A percentile compares a stretch with the other conserved stretches of the same genome.
Conservation (phyloP, 306 rosid genomes). For the Rosa chinensis region DNA sequence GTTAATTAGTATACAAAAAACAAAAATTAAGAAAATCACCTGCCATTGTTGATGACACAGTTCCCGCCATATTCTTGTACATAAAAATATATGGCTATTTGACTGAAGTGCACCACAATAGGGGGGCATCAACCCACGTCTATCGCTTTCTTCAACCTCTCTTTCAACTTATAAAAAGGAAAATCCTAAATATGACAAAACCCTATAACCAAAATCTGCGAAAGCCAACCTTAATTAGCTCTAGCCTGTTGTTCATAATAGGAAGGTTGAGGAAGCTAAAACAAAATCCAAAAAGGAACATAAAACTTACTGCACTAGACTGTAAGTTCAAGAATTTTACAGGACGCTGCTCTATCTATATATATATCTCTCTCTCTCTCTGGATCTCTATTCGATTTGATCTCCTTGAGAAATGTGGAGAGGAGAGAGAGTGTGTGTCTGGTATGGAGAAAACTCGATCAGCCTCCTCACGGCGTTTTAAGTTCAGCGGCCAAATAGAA, state of each 20-base stretch:
- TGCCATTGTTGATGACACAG: slow-evolving; percentile 42
- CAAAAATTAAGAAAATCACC: slow-evolving; percentile 22
- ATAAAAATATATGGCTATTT: slow-evolving; percentile 51
- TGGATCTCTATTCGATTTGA: not conserved
- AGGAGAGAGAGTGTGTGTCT: not conserved
- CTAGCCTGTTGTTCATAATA: not conserved
- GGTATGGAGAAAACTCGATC: slow-evolving; percentile 43
- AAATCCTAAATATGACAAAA: not conserved
- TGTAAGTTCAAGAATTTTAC: slow-evolving; percentile 1
- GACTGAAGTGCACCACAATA: slow-evolving; percentile 72
- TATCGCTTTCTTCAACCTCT: slow-evolving; percentile 45
- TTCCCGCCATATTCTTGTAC: slow-evolving; percentile 52
- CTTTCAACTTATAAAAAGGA: slow-evolving; percentile 17
- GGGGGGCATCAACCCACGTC: slow-evolving; percentile 74
- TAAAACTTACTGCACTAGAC: not conserved
- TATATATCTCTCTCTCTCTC: not conserved
- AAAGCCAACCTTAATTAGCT: not conserved
- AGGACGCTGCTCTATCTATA: not conserved
- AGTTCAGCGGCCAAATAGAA: slow-evolving; percentile 42
- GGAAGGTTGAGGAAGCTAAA: not conserved
- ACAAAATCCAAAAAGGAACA: not conserved
- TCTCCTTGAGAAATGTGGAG: slow-evolving; percentile 41
- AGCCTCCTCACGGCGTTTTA: slow-evolving; percentile 53
- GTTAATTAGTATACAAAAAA: not conserved
- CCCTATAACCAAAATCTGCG: slow-evolving; percentile 11